Percentiles rank a stretch among this genome's conserved stretches.
Conservation (phyloP, 2,329 filamentous ascomycete species). For the Aspergillus intermedius region DNA sequence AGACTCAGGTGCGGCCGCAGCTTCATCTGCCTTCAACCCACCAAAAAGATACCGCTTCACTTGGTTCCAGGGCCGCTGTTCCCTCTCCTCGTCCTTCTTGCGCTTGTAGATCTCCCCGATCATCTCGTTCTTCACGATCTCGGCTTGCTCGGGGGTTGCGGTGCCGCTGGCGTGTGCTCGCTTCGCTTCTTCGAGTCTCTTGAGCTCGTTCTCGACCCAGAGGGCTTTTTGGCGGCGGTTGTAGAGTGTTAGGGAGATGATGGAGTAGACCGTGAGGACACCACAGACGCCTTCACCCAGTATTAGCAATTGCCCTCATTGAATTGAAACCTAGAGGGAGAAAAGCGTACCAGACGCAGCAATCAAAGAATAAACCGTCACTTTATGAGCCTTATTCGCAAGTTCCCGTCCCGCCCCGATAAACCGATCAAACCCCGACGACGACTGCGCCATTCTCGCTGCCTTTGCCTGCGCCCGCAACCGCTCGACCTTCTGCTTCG, state of each 20-base stretch:
- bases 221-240: conserved; percentile 59
- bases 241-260: conserved; percentile 61
- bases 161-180: conserved; percentile 35
- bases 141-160: conserved; percentile 36
- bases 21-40: conserved; percentile 33
- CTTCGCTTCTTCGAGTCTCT: conserved; percentile 37
- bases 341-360: conserved; percentile 50
- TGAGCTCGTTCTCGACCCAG: conserved; percentile 49
- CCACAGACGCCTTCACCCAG: conserved; percentile 48
- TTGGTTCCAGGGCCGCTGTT: conserved; percentile 32
- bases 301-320: not conserved
- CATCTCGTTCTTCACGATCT: conserved; percentile 40
- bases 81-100: conserved; percentile 35
- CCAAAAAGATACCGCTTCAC: conserved; percentile 33
- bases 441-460: conserved; percentile 56
- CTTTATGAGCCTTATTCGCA: conserved; percentile 57
- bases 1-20: conserved; percentile 1
- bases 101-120: conserved; percentile 37
- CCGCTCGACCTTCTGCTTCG: conserved; percentile 62
- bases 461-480: conserved; percentile 62
- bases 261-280: conserved; percentile 57
- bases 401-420: conserved; percentile 49
- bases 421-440: conserved; percentile 49
- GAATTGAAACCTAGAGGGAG: not conserved
- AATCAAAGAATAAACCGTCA: conserved; percentile 55